These are phyloP conservation scores for Graphiopsis chlorocephala DNA, from an alignment of 2,329 filamentous ascomycete species.

Conservation along the genomic window DNA sequence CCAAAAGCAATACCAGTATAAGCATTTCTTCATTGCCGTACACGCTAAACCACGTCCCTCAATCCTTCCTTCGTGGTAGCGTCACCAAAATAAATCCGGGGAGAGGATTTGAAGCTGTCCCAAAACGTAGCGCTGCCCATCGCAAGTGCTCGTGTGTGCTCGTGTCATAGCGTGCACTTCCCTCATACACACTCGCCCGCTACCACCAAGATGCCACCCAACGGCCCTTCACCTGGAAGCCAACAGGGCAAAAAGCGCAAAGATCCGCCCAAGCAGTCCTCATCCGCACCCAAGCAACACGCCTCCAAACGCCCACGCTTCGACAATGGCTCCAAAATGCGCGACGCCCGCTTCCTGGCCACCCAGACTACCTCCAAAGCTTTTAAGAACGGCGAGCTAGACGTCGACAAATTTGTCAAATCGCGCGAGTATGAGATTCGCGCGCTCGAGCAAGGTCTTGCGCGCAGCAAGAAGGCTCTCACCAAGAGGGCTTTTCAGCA, in stretches of 20 bases:
- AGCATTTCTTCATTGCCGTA: not conserved
- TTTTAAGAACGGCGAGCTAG: constrained; percentile 70
- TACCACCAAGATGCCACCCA: constrained; percentile 5
- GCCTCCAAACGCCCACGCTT: constrained; percentile 10
- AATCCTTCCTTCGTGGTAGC: not conserved
- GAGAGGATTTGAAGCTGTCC: not conserved
- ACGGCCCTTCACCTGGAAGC: not conserved
- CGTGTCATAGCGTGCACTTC: not conserved
- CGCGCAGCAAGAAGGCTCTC: constrained; percentile 62
- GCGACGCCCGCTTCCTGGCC: constrained; percentile 47
- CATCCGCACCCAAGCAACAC: not conserved
- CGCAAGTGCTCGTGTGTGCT: not conserved
- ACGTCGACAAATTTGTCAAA: constrained; percentile 79
- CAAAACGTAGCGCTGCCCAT: not conserved
- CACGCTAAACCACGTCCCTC: not conserved
- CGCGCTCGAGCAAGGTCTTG: constrained; percentile 79
- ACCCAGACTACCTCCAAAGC: constrained; percentile 51
- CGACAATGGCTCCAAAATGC: constrained; percentile 28
- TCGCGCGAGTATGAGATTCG: constrained; percentile 87
- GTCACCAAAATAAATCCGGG: constrained; percentile 1
- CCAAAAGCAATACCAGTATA: no score
- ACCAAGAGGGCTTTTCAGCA: constrained; percentile 82
- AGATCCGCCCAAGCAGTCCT: constrained; percentile 22
- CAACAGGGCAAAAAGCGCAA: constrained; percentile 27
- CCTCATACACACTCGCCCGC: not conserved